Conservation (phyloP, 2,329 filamentous ascomycete species). For the Pyrenochaeta sp. region DNA sequence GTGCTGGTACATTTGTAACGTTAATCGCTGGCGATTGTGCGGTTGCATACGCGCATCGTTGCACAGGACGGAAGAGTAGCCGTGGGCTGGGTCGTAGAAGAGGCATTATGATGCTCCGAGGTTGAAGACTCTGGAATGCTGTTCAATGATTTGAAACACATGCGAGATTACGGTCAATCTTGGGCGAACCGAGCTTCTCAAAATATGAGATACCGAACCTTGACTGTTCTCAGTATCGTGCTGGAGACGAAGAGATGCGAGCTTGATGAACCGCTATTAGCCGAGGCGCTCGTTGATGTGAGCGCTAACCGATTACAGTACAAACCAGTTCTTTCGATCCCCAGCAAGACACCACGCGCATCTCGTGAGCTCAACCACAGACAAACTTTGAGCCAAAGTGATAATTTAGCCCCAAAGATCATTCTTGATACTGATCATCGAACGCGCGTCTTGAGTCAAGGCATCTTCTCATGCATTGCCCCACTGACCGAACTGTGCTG, state of each 20-base stretch:
- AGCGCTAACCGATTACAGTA: constrained; percentile 1
- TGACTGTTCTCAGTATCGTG: neutral
- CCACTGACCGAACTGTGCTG: neutral
- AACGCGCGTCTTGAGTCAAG: neutral
- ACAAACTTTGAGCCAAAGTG: neutral
- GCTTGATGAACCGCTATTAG: constrained; percentile 23
- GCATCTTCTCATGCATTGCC: neutral
- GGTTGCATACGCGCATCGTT: constrained; percentile 50
- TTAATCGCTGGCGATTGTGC: constrained; percentile 67
- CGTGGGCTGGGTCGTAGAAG: constrained; percentile 29
- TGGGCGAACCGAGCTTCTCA: neutral
- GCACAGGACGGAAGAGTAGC: constrained; percentile 32
- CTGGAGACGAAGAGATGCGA: neutral
- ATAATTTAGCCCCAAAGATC: neutral
- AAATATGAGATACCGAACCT: neutral
- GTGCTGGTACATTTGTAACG: constrained; percentile 77
- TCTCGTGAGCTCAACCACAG: neutral
- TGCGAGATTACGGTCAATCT: too few species aligned
- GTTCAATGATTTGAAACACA: neutral
- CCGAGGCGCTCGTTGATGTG: constrained; percentile 13
- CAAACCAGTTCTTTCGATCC: neutral
- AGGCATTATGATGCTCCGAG: constrained; percentile 29
- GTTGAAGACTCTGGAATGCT: neutral
- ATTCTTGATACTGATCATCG: neutral
- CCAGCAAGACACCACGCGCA: neutral